Base-by-base conservation (phyloP, 2,329 filamentous ascomycete species). In the Dryadomyces quercus-mongolicae region DNA sequence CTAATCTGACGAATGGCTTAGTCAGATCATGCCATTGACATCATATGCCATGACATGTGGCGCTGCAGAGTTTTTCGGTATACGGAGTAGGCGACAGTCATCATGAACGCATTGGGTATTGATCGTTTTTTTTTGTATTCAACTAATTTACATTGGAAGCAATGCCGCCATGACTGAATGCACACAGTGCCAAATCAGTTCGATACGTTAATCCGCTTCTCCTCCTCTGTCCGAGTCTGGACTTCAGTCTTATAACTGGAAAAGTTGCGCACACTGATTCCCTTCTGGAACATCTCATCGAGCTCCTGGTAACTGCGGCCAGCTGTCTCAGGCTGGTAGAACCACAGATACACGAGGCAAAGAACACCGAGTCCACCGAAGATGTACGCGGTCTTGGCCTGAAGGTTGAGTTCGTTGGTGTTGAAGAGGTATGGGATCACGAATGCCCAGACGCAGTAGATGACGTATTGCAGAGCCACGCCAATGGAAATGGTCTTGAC, bases 221-320 rank as follows among this genome's bases (percentile, higher is more conserved):
- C 45, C 8, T 25, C 45, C 22, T 25, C 21, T 47, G 12, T 12
- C 38, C 12, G 12, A 12, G 22, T 47, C 45, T 47, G 45, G 3
- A 31, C 20, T n/a, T 43, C 38, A 10, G 36, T 42, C 49, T 51
- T 51, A 38, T 56, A 60, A 5, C 16, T 36, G 54, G 53, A 56
- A 51, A 61, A 61, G 42, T 60, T 54, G n/a, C 57, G 56, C 20
- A 58, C 57, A 38, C 55, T 53, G 16, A 61, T 50, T 10, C 54
- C 45, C 46, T 56, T 55, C 42, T 55, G 53, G 58, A 71, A 71
- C 58, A 77, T 74, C 38, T 67, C 67, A 44, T 74, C 70, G 45
- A 76, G 63, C 63, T 77, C 73, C 62, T 77, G 72, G 51, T 75
- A 68, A 13, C 70, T 74, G 54, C 71, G 67, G 34, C 68, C 66